These are phyloP conservation scores for Dichomitus squalens DNA, from an alignment of 1,284 basidiomycete genomes.

Conservation along the genomic window DNA sequence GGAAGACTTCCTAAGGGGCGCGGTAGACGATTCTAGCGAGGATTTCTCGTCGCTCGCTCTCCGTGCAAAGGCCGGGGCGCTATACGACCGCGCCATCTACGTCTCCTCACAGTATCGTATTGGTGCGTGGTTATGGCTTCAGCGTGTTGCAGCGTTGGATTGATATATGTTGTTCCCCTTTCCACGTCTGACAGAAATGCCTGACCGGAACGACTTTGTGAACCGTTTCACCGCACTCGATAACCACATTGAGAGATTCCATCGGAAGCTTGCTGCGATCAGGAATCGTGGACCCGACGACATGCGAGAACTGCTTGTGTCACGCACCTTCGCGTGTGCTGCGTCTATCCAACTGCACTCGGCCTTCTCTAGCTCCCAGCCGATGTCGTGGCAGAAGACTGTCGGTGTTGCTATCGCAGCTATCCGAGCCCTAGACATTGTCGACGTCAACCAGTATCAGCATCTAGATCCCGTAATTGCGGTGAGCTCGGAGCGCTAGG, in stretches of 20 bases:
- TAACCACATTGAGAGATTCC: conserved; percentile 21
- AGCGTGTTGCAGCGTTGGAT: background rate
- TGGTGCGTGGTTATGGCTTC: background rate
- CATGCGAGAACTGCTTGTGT: conserved; percentile 22
- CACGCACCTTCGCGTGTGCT: conserved; percentile 21
- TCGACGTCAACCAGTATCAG: conserved; percentile 14
- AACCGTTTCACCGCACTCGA: conserved; percentile 17
- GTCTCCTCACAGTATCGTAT: conserved; percentile 17
- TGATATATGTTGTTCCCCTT: background rate
- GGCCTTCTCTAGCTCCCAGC: conserved; percentile 11
- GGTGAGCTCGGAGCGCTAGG: conserved; percentile 14
- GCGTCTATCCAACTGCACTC: conserved; percentile 25
- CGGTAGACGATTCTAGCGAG: conserved; percentile 20
- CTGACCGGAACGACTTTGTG: conserved; percentile 12
- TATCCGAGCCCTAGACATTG: conserved; percentile 15
- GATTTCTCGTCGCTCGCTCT: conserved; percentile 30
- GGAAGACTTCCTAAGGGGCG: conserved; percentile 17
- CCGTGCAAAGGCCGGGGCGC: conserved; percentile 39
- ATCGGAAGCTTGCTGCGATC: conserved; percentile 10
- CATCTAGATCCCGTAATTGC: conserved; percentile 25
- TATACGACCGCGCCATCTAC: conserved; percentile 37
- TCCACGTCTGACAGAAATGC: conserved; percentile 7
- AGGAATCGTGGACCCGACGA: conserved; percentile 11
- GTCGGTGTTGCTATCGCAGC: conserved; percentile 21
- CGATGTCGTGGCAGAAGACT: conserved; percentile 14